Evolutionary conservation across 768 basidiomycete genomes (phyloP), one percentile per base, ranked within the genome.

Genomic region (Holtermannia corniformis): DNA sequence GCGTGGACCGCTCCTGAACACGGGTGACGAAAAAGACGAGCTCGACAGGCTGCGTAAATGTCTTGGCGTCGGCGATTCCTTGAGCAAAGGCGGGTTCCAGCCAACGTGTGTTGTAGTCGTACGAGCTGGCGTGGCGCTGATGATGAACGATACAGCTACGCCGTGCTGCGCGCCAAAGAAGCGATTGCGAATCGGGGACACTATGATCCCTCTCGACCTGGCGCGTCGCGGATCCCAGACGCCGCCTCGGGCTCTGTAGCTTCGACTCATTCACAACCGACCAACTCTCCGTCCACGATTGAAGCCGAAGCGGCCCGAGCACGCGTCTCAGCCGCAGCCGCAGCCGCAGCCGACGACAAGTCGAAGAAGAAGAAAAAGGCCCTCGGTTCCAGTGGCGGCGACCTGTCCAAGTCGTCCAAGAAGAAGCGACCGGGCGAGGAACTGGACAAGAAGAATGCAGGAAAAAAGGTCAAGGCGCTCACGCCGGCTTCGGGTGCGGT

Each of bases 21-120:
- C 2, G 16, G 32, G 37, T 50, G 45, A 50, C 23, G 51, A 55
- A 1, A 53, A 54, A 47, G 54, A 54, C 16, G 49, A 56, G 4
- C 40, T 61, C 2, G 66, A 65, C 28, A 49, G 55, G 10, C 63
- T 65, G 54, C 59, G 58, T 16, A 61, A 58, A 41, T 46, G 65
- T 5, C 52, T 68, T 1, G 45, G 52, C n/a, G 62, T 61, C 12
- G 63, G 65, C 7, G 64, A 63, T 16, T 41, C 59, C 12, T 20
- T 37, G 5, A 21, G 44, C 7, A 43, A 51, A n/a, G 45, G 41
- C 5, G 37, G 55, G 5, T 68, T 65, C 54, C 64, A 63, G 41
- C 62, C 66, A 12, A 63, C 51, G 21, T 68, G 66, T 62, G 42
- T 37, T 37, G 10, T 16, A 37, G 16, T 7, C 32, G n/a, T n/a